Percentiles rank a stretch among this genome's conserved stretches.
Conservation (phyloP, 306 rosid genomes). For the Acacia crassicarpa region DNA sequence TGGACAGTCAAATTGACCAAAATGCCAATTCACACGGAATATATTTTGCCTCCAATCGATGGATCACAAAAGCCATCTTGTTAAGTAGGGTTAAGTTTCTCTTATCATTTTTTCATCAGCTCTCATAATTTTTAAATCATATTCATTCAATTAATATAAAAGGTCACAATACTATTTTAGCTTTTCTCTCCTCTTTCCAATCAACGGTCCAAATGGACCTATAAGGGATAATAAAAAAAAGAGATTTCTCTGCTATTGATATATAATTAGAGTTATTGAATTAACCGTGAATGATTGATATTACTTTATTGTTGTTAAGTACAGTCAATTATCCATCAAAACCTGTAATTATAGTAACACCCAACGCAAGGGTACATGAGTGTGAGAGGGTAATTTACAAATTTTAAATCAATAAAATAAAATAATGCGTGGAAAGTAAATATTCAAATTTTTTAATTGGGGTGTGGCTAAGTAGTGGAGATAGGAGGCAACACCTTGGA, state of each 20-base stretch:
- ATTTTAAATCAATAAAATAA: neutral
- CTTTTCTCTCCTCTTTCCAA: too few relatives aligned
- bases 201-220: too few relatives aligned
- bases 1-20: neutral
- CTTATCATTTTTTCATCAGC: too few relatives aligned
- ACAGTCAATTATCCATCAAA: neutral
- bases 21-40: neutral
- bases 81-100: neutral
- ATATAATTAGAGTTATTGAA: neutral
- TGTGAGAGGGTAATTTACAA: neutral
- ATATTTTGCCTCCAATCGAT: neutral
- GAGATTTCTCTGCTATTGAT: too few relatives aligned
- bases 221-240: too few relatives aligned
- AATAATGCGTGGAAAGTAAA: neutral
- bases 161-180: too few relatives aligned
- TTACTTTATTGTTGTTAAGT: neutral
- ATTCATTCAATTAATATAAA: too few relatives aligned
- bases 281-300: neutral
- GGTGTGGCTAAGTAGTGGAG: conserved; percentile 56
- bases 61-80: neutral
- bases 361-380: neutral
- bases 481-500: conserved; percentile 58
- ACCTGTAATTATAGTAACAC: neutral
- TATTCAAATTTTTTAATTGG: neutral
- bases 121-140: too few relatives aligned